phyloP scores from a whole-genome alignment of 345 rosid species.

The Excoecaria cochinchinensis region DNA sequence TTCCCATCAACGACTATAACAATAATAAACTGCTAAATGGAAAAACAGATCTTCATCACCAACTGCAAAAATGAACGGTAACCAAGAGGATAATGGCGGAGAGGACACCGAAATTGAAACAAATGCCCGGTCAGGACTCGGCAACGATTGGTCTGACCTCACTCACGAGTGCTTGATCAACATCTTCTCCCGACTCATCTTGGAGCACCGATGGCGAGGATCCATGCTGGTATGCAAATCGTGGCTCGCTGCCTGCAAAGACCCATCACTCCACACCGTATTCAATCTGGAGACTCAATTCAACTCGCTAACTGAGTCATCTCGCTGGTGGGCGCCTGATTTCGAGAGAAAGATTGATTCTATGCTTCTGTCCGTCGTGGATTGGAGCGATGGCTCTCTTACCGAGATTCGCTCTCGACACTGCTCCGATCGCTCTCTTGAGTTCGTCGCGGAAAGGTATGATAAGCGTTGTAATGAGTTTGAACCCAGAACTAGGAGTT shows the following conservation, averaged over 20 bases:
- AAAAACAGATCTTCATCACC: neutral
- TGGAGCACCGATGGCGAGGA: conserved; percentile 72
- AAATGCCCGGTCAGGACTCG: conserved; percentile 20
- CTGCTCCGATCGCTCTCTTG: conserved; percentile 75
- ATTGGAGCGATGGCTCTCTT: conserved; percentile 62
- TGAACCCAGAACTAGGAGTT: too few relatives aligned
- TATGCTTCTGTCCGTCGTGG: conserved; percentile 59
- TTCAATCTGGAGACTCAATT: conserved; percentile 69
- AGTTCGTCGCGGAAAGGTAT: conserved; percentile 63
- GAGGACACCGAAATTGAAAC: neutral
- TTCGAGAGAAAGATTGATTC: conserved; percentile 71
- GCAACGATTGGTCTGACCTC: conserved; percentile 68
- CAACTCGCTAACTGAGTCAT: conserved; percentile 48
- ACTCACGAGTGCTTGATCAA: conserved; percentile 66
- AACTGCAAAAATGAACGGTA: conserved; percentile 13
- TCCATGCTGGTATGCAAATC: conserved; percentile 72
- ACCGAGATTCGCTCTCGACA: conserved; percentile 61
- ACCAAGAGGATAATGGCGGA: neutral
- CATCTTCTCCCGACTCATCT: conserved; percentile 65
- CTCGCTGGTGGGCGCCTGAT: conserved; percentile 60
- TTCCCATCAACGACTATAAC: too few relatives aligned
- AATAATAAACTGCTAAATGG: too few relatives aligned
- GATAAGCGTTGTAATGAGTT: too few relatives aligned
- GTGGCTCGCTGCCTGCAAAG: conserved; percentile 65
- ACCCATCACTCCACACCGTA: conserved; percentile 56